Evolutionary conservation across 2,329 filamentous ascomycete species (phyloP).

Genomic region (Diaporthe citriasiana): DNA sequence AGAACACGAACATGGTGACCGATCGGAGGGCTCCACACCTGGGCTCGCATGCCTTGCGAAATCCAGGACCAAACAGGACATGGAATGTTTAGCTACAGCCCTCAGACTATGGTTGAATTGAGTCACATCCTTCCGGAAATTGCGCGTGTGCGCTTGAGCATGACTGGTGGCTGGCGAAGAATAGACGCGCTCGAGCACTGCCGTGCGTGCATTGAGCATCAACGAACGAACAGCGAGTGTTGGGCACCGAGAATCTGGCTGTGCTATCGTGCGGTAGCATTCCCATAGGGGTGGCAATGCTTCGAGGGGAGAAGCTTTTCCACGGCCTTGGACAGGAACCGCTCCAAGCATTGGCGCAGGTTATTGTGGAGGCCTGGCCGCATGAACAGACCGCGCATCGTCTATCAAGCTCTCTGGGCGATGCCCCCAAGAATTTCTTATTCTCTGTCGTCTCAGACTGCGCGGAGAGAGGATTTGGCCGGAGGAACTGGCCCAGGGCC

Average conservation of each 20-base stretch:
- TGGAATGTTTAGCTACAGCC: neutral
- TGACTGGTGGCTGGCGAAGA: conserved; percentile 25
- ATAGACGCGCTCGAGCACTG: conserved; percentile 14
- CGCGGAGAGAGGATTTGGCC: neutral
- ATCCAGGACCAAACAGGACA: conserved; percentile 3
- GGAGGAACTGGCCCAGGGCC: neutral
- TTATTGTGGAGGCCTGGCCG: conserved; percentile 18
- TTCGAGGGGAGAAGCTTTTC: conserved; percentile 21
- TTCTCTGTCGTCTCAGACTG: neutral
- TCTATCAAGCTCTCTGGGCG: conserved; percentile 30
- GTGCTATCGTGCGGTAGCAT: conserved; percentile 6
- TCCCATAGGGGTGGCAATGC: conserved; percentile 18
- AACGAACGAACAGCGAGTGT: too few species aligned
- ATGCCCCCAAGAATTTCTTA: neutral
- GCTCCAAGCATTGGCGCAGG: conserved; percentile 31
- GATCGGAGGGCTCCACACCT: conserved; percentile 12
- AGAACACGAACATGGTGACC: neutral
- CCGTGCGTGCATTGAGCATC: conserved; percentile 24
- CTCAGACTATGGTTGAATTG: neutral
- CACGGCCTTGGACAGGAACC: conserved; percentile 1
- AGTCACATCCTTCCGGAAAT: neutral
- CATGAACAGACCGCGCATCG: conserved; percentile 13
- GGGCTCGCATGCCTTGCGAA: neutral
- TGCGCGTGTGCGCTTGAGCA: conserved; percentile 13
- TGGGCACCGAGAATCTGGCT: conserved; percentile 9